Base-by-base conservation (phyloP, 2,329 filamentous ascomycete species). In the Ceratocystis variospora region DNA sequence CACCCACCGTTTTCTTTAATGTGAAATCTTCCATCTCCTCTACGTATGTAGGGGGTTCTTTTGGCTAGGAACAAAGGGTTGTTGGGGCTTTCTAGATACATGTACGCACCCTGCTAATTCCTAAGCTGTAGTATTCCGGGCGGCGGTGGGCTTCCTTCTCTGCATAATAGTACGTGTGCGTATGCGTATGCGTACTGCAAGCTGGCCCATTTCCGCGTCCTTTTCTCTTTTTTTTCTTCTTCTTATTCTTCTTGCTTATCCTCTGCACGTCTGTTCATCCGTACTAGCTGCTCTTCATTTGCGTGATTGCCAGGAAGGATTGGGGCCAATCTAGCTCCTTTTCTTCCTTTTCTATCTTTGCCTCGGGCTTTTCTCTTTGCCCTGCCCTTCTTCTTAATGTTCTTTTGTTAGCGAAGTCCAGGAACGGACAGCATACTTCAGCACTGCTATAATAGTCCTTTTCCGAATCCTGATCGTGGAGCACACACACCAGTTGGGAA, bases 381-480 rank as follows among this genome's bases (percentile, higher is more conserved):
- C 48, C 28, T 37, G 15, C 5, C 25, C 25, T 31, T 59, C n/a
- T 7, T 37, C 28, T 37, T 19, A 17, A 33, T 59, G 25, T n/a
- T 59, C 15, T 33, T 59, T 59, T 33, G 55, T 59, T n/a, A 6
- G 31, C 5, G 3, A 37, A 37, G 55, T 15, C 55, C 15, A 59
- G 55, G 55, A 59, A 59, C 55, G n/a, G 28, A 28, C 28, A 37
- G n/a, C 15, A 59, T 33, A 37, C 33, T 37, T 59, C 31, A 33
- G 55, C 28, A 25, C 55, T 59, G 55, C 3, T 59, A 59, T 59
- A 59, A 25, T 6, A 59, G 31, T 5, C 31, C 55, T 59, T 59
- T 33, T 33, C 25, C 55, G 28, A 25, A 59, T 59, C 55, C 55
- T 59, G 55, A 59, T 37, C 55, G 55, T 59, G 55, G 55, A 59